Base-by-base conservation (phyloP, 2,329 filamentous ascomycete genomes). In the Pseudogymnoascus sp. region DNA sequence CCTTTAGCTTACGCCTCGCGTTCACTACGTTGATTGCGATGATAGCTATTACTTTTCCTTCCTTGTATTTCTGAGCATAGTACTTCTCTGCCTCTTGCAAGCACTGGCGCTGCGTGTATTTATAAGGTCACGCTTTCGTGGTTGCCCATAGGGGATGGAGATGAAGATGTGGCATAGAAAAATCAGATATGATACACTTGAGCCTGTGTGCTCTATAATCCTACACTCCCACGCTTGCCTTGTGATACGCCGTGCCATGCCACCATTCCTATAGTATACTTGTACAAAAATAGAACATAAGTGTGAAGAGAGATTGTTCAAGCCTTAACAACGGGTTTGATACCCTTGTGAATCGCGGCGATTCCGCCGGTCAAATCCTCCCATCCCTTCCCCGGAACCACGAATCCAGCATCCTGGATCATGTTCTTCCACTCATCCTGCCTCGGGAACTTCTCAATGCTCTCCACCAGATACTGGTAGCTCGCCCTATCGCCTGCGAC, bases 381-480 rank as follows among this genome's bases (percentile, higher is more conserved):
- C 76, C 89, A 99, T 0, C 90, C 90, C 60, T 84, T 76, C 1
- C 89, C 92, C 1, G 89, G 91, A 44, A 96, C 85, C 65, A 89
- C 78, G 71, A 99, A 99, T 1, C 93, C 93, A 2, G 90, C 93
- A 26, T 87, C 83, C 67, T 83, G 74, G 70, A 96, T 94, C 89
- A 96, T 92, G 35, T 84, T 81, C 66, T 87, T 83, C 71, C 96
- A 99, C 67, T 90, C 85, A 60, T 85, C 81, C 78, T 99, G 95
- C 67, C 79, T 87, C 0, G 94, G 95, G 73, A 97, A 97, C 57
- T 84, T 80, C 76, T 97, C 92, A 74, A 99, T 99, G 74, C 92
- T 97, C 81, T 99, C 94, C 8, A 99, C 94, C 8, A 99, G 81
- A 76, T 99, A 99, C 79, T 99, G 94, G 75, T 99, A 99, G 73